phyloP scores from a whole-genome alignment of 768 basidiomycete genomes.

The Tubosaeta brunneosetosa region DNA sequence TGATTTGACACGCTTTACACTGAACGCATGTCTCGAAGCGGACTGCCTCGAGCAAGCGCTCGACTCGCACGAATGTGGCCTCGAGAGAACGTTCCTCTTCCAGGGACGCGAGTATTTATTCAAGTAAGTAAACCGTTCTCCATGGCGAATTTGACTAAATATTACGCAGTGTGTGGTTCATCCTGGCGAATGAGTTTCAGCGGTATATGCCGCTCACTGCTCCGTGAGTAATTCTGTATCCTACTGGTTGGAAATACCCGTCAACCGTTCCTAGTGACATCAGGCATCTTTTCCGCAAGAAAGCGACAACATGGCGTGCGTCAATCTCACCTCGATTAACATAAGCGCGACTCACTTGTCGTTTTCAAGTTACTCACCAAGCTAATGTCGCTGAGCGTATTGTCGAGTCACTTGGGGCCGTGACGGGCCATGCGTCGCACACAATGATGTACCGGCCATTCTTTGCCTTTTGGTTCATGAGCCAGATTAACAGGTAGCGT shows the following conservation, averaged over 20 bases:
- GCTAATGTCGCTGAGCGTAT: conserved; percentile 53
- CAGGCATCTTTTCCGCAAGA: conserved; percentile 42
- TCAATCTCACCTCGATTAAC: conserved; percentile 13
- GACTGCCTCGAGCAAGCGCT: conserved; percentile 61
- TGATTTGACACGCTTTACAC: conserved; percentile 58
- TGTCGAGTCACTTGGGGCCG: conserved; percentile 53
- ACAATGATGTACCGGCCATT: conserved; percentile 56
- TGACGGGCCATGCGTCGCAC: conserved; percentile 50
- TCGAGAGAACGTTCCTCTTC: conserved; percentile 65
- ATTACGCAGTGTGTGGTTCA: conserved; percentile 55
- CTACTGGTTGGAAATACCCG: neutral
- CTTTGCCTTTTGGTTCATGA: conserved; percentile 74
- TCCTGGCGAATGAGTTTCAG: conserved; percentile 65
- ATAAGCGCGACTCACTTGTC: conserved; percentile 4
- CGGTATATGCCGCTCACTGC: conserved; percentile 57
- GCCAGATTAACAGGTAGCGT: conserved; percentile 54
- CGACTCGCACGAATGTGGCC: conserved; percentile 57
- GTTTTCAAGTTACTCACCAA: conserved; percentile 53
- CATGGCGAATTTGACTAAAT: conserved; percentile 2
- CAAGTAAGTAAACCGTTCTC: conserved; percentile 47
- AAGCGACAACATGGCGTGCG: conserved; percentile 67
- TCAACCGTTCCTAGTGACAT: conserved; percentile 26
- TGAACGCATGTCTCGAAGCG: conserved; percentile 66
- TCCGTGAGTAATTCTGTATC: conserved; percentile 37
- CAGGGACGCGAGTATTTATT: conserved; percentile 71